Conservation (phyloP, 2,329 filamentous ascomycete species). For the Claviceps humidiphila region DNA sequence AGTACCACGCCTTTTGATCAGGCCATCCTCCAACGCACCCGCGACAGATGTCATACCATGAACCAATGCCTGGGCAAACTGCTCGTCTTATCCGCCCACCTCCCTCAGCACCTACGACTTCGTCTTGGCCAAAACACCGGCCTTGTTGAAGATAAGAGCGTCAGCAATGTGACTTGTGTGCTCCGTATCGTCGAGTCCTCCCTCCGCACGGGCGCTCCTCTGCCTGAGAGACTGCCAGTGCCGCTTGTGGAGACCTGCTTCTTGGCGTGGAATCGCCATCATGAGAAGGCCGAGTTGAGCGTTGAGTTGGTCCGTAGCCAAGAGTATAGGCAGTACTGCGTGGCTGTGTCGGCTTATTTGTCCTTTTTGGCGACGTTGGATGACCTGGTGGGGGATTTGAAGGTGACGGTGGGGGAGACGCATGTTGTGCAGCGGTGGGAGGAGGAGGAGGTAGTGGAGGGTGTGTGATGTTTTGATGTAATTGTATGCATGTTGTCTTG, state of each 20-base stretch:
- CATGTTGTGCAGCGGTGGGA: constrained; percentile 20
- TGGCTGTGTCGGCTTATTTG: constrained; percentile 30
- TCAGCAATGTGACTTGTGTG: constrained; percentile 38
- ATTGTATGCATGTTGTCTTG: too few species aligned
- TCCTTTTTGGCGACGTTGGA: constrained; percentile 29
- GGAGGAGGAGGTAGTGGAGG: background rate
- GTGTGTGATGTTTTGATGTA: too few species aligned
- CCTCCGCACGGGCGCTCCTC: constrained; percentile 31
- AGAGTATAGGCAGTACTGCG: constrained; percentile 31
- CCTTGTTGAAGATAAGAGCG: constrained; percentile 27
- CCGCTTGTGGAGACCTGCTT: constrained; percentile 27
- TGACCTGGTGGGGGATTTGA: constrained; percentile 30
- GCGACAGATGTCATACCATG: constrained; percentile 18
- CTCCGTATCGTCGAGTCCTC: constrained; percentile 32
- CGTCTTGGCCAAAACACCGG: constrained; percentile 25
- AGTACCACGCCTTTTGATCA: constrained; percentile 19
- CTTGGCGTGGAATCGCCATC: constrained; percentile 12
- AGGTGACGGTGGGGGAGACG: constrained; percentile 28
- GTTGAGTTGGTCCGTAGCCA: constrained; percentile 24
- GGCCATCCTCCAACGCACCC: constrained; percentile 15
- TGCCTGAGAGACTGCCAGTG: constrained; percentile 33
- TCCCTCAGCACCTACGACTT: constrained; percentile 27
- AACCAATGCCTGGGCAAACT: constrained; percentile 21
- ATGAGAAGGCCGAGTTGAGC: constrained; percentile 16
- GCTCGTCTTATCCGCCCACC: constrained; percentile 18